Conservation (phyloP, 495 filamentous ascomycete genomes). For the Penicillium pulvis region DNA sequence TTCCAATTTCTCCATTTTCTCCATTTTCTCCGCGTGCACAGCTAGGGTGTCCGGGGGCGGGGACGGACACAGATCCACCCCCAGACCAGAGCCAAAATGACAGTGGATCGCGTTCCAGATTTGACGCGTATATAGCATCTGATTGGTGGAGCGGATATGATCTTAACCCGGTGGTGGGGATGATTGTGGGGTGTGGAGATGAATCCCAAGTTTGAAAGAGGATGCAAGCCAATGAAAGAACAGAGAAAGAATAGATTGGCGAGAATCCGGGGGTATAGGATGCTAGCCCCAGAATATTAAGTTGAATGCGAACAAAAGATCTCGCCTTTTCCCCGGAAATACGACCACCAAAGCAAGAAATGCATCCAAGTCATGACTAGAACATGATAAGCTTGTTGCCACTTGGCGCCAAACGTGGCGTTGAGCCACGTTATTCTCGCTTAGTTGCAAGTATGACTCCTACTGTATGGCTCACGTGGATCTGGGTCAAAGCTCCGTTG, state of each 20-base stretch:
- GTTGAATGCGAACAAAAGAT: neutral
- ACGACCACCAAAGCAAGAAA: too few relatives aligned
- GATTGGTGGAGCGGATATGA: conserved; percentile 8
- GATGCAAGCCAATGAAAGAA: neutral
- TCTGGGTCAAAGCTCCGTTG: neutral
- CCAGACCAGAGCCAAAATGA: conserved; percentile 1
- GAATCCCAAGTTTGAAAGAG: too few relatives aligned
- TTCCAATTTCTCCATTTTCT: neutral
- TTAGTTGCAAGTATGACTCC: neutral
- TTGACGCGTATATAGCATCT: neutral
- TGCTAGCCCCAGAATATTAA: neutral
- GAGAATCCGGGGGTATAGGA: neutral
- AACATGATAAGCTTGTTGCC: neutral
- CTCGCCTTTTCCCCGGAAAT: neutral
- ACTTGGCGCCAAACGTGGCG: neutral
- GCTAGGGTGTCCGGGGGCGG: conserved; percentile 6
- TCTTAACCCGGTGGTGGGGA: conserved; percentile 15
- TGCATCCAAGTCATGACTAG: too few relatives aligned
- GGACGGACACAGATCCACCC: conserved; percentile 4
- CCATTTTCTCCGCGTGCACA: neutral
- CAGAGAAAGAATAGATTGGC: neutral
- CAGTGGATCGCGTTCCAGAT: too few relatives aligned
- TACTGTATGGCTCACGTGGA: too few relatives aligned
- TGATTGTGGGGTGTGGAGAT: conserved; percentile 13
- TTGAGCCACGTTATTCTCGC: neutral